A percentile compares a stretch with the other conserved stretches of the same genome.
Conservation (phyloP, 805 yeast genomes). For the Wickerhamomyces tratensis region DNA sequence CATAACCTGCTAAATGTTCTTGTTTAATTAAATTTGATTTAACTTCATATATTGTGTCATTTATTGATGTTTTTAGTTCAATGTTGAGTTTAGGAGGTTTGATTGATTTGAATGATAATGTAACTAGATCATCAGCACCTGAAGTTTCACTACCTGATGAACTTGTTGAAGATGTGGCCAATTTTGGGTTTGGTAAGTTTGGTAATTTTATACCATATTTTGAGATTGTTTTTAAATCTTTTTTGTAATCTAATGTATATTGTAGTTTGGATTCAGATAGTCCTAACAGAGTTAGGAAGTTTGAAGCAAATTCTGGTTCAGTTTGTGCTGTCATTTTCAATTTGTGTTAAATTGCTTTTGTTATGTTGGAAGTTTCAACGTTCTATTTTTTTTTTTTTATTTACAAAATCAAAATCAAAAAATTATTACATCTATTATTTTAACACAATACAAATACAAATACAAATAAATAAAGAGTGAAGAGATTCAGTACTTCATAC, state of each 20-base stretch:
- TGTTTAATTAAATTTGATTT: slow-evolving; percentile 18
- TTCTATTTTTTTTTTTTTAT: too few relatives aligned
- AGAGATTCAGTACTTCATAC: too few relatives aligned
- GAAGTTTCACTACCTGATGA: neutral
- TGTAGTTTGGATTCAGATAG: neutral
- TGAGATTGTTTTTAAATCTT: slow-evolving; percentile 22
- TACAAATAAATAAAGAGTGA: too few relatives aligned
- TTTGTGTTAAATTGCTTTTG: neutral
- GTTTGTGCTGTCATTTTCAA: slow-evolving; percentile 7
- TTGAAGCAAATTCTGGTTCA: slow-evolving; percentile 10
- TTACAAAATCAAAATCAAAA: too few relatives aligned
- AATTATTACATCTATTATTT: too few relatives aligned
- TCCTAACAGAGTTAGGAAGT: neutral
- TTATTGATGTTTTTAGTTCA: slow-evolving; percentile 13
- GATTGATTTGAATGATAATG: slow-evolving; percentile 48
- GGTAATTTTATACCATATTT: slow-evolving; percentile 40
- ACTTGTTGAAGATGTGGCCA: neutral
- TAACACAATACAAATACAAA: too few relatives aligned
- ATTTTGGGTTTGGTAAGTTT: slow-evolving; percentile 29
- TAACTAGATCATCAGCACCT: neutral
- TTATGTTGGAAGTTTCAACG: too few relatives aligned
- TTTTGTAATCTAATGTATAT: slow-evolving; percentile 13
- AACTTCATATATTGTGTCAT: slow-evolving; percentile 23
- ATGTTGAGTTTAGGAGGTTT: slow-evolving; percentile 60
- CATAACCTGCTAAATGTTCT: slow-evolving; percentile 22